These are phyloP conservation scores for Fusarium sarcochroum DNA, from an alignment of 2,329 filamentous ascomycete genomes.

Conservation along the genomic window DNA sequence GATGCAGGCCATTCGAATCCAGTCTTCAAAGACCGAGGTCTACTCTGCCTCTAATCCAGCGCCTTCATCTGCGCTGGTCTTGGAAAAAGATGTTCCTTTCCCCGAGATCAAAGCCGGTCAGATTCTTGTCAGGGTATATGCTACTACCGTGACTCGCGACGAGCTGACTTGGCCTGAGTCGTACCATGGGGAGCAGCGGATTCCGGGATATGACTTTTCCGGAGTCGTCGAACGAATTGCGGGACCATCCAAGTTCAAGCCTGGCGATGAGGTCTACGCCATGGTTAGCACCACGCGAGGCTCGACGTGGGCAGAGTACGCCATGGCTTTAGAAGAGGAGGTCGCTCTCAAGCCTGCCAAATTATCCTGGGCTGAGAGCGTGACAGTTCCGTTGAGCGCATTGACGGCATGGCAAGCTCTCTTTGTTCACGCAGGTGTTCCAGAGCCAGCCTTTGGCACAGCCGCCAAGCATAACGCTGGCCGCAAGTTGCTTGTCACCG, in stretches of 20 bases:
- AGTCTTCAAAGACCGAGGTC: constrained; percentile 10
- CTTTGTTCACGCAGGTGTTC: constrained; percentile 42
- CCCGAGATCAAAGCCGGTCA: constrained; percentile 20
- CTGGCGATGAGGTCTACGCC: constrained; percentile 50
- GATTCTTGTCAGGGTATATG: constrained; percentile 31
- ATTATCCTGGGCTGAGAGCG: constrained; percentile 50
- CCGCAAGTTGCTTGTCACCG: constrained; percentile 51
- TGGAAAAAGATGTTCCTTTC: constrained; percentile 7
- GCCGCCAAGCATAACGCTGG: constrained; percentile 3
- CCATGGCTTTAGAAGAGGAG: constrained; percentile 43
- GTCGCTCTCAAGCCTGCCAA: constrained; percentile 50
- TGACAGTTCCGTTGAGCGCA: constrained; percentile 53
- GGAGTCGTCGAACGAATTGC: constrained; percentile 29
- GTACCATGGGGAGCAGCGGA: constrained; percentile 19
- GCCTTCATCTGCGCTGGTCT: constrained; percentile 13
- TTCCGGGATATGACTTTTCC: constrained; percentile 30
- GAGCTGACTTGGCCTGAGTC: constrained; percentile 36
- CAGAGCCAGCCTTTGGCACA: constrained; percentile 11
- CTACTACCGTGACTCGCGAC: constrained; percentile 37
- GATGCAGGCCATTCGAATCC: constrained; percentile 28
- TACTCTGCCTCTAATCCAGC: constrained; percentile 34
- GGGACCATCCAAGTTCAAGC: constrained; percentile 40
- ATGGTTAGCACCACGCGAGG: constrained; percentile 43
- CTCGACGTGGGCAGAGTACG: constrained; percentile 46
- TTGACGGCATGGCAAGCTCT: constrained; percentile 56